Evolutionary conservation across 352 stramenopile species (phyloP).

Genomic region (Phytophthora pini): DNA sequence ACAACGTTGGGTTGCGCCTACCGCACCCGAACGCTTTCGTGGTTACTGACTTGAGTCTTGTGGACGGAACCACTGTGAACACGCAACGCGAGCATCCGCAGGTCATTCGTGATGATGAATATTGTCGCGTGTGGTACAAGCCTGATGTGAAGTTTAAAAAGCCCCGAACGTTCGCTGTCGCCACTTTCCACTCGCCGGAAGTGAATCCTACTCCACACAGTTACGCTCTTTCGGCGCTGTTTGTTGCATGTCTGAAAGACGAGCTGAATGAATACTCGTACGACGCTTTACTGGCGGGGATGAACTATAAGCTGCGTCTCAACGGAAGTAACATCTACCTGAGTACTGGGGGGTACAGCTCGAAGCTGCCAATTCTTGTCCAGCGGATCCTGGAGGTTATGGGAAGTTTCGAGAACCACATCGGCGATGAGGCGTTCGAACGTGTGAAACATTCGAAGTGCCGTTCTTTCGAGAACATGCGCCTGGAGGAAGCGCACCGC

Average conservation of each 20-base stretch:
- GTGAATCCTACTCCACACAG: conserved; percentile 59
- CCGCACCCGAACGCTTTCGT: conserved; percentile 46
- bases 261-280: conserved; percentile 80
- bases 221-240: conserved; percentile 71
- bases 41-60: conserved; percentile 27
- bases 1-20: conserved; percentile 49
- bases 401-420: conserved; percentile 32
- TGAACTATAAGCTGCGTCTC: conserved; percentile 60
- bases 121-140: conserved; percentile 77
- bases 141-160: conserved; percentile 87
- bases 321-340: conserved; percentile 52
- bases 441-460: conserved; percentile 48
- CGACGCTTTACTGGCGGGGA: conserved; percentile 64
- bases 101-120: conserved; percentile 46
- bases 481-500: conserved; percentile 54
- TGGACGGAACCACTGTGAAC: conserved; percentile 19
- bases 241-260: conserved; percentile 75
- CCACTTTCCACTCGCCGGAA: conserved; percentile 64
- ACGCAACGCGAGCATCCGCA: conserved; percentile 31
- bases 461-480: conserved; percentile 59
- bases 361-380: conserved; percentile 48
- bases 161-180: conserved; percentile 82
- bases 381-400: conserved; percentile 49
- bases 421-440: conserved; percentile 47
- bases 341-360: conserved; percentile 53